Evolutionary conservation across 768 basidiomycete genomes (phyloP), one percentile per base, ranked within the genome.

Genomic region (Termitomyces sp.): DNA sequence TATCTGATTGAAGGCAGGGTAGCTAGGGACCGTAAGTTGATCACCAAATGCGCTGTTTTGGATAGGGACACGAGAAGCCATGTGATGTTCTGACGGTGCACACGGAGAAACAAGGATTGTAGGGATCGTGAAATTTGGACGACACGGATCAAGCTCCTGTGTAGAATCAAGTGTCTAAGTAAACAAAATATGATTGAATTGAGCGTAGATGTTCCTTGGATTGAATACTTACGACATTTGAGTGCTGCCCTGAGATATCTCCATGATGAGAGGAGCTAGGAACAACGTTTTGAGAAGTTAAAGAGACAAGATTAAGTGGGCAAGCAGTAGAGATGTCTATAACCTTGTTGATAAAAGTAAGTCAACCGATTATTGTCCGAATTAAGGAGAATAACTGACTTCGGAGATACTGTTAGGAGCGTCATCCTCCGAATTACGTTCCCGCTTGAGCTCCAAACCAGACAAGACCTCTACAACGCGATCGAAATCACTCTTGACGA

Each of bases 1-100:
- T n/a, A 70, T 67, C 29, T 72, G 69, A 68, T 86, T 86, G 62
- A 80, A 77, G 31, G 72, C 73, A 3, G 77, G 74, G 63, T 83
- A 74, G 43, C 70, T 72, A 5, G 84, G 85, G 15, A 87, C 80
- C 2, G 80, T 78, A 29, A 86, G 78, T 36, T 74, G 74, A 52
- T 74, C 71, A 40, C 83, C 81, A 66, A 84, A 86, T 4, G 77
- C 81, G 14, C 78, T 73, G 66, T 86, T 80, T 70, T 87, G 86
- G 63, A 75, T 76, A 11, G 86, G 85, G 20, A 84, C 76, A 61
- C 76, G 80, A 63, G 74, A 80, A 1, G 80, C 76, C 4, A 68
- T 71, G 60, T 79, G 78, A 43, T 68, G 76, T 6, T 74, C 65
- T 38, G 77, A 74, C 1, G 74, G 60, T 4, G 74, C 70, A 67